Conservation (phyloP, 2,329 filamentous ascomycete genomes). For the Shiraia bambusicola region DNA sequence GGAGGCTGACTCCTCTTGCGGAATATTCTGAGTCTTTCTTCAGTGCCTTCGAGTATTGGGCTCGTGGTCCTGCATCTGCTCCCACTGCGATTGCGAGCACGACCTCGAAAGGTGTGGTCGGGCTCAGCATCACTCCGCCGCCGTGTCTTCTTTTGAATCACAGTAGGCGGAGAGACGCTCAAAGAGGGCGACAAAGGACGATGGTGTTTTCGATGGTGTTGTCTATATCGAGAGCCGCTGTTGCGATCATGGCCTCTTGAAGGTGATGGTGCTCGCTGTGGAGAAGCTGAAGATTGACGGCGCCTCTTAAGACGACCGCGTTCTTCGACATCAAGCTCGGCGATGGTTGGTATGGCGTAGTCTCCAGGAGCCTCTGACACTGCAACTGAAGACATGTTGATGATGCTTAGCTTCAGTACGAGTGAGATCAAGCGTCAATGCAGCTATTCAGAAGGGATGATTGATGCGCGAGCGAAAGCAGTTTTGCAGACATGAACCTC, state of each 20-base stretch:
- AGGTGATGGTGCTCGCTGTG: constrained; percentile 32
- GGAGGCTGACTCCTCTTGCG: constrained; percentile 40
- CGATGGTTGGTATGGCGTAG: constrained; percentile 47
- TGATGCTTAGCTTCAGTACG: neutral
- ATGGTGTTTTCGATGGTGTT: constrained; percentile 38
- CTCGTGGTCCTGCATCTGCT: constrained; percentile 21
- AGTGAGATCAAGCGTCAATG: constrained; percentile 6
- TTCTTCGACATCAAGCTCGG: constrained; percentile 40
- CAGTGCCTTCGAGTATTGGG: constrained; percentile 25
- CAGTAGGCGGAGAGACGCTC: constrained; percentile 24
- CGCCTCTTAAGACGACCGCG: constrained; percentile 39
- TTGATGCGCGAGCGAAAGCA: neutral
- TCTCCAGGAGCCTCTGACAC: constrained; percentile 40
- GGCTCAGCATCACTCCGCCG: constrained; percentile 39
- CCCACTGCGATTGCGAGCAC: constrained; percentile 30
- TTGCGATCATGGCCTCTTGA: constrained; percentile 39
- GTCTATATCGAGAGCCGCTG: constrained; percentile 32
- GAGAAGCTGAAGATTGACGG: constrained; percentile 32
- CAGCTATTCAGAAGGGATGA: constrained; percentile 12
- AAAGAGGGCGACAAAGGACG: constrained; percentile 28
- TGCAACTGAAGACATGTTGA: constrained; percentile 14
- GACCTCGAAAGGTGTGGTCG: constrained; percentile 39
- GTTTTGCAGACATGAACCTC: constrained; percentile 5
- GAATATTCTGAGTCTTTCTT: constrained; percentile 29
- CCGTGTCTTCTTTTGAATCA: constrained; percentile 26